phyloP scores from a whole-genome alignment of 306 rosid species.

The Rosa lucieae region DNA sequence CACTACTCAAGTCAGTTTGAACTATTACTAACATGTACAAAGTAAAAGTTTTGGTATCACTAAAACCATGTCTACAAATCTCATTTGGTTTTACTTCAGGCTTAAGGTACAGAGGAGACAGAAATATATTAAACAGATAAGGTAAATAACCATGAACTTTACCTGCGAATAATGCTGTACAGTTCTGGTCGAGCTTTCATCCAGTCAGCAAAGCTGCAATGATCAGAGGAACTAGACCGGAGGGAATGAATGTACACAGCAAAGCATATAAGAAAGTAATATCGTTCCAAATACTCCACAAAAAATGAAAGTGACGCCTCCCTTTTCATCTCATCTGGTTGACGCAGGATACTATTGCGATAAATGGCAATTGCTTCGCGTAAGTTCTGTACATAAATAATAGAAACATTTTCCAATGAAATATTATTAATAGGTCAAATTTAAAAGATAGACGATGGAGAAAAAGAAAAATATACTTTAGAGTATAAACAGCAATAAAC shows the following conservation, averaged over 20 bases:
- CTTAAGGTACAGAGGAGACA: not conserved
- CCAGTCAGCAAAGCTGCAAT: slow-evolving; percentile 73
- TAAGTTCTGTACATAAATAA: slow-evolving; percentile 57
- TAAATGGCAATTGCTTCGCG: slow-evolving; percentile 91
- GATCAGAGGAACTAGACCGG: slow-evolving; percentile 47
- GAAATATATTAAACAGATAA: not conserved
- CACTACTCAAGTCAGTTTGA: not conserved
- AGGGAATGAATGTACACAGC: slow-evolving; percentile 83
- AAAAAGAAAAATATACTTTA: slow-evolving; percentile 11
- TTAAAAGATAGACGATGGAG: slow-evolving; percentile 2
- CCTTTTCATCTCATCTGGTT: slow-evolving; percentile 94
- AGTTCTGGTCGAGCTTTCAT: slow-evolving; percentile 92
- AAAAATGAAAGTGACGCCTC: slow-evolving; percentile 83
- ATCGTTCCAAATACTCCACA: slow-evolving; percentile 91
- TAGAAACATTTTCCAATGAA: slow-evolving; percentile 21
- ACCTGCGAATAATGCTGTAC: slow-evolving; percentile 92
- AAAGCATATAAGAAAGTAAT: slow-evolving; percentile 94
- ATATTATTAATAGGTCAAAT: slow-evolving; percentile 3
- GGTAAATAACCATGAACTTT: slow-evolving; percentile 1
- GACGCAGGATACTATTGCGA: slow-evolving; percentile 79
- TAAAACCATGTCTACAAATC: not conserved
- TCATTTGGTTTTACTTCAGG: slow-evolving; percentile 1
- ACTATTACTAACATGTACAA: not conserved
- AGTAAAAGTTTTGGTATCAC: not conserved
- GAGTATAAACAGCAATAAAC: slow-evolving; percentile 23